Evolutionary conservation across 352 stramenopile species (phyloP).

Genomic region (Halophytophthora polymorphica): DNA sequence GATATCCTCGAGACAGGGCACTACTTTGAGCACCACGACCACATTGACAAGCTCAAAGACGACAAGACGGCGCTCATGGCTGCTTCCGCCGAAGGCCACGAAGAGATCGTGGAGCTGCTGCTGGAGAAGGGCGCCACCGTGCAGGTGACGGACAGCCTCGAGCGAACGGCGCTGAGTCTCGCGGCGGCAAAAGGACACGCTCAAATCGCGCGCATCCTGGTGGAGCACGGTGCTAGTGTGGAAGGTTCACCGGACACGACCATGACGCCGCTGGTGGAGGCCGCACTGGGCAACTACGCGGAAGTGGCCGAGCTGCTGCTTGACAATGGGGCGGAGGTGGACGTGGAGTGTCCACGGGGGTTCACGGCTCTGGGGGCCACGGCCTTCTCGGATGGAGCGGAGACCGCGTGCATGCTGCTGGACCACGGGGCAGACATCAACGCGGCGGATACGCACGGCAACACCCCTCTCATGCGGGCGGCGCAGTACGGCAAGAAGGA

Average conservation of each 20-base stretch:
- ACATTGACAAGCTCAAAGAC: not conserved
- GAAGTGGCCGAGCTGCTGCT: not conserved
- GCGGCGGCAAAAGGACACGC: conserved; percentile 5
- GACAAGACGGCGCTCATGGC: conserved; percentile 13
- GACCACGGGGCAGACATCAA: conserved; percentile 14
- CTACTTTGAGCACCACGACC: not conserved
- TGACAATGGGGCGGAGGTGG: not conserved
- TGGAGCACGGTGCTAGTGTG: not conserved
- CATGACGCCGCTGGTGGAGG: not conserved
- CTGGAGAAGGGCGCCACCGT: conserved; percentile 3
- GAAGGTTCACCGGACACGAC: not conserved
- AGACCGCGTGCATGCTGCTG: conserved; percentile 7
- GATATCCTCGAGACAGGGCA: not conserved
- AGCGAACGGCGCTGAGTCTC: conserved; percentile 3
- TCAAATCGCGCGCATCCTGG: not conserved
- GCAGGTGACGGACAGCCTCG: conserved; percentile 2
- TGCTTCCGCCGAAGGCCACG: conserved; percentile 23
- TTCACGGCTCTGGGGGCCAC: not conserved
- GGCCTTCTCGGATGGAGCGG: not conserved
- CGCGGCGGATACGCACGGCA: conserved; percentile 6
- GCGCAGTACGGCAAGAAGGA: conserved; percentile 1
- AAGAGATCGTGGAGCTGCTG: conserved; percentile 6
- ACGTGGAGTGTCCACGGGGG: not conserved
- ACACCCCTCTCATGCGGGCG: conserved; percentile 13
- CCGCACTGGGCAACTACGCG: not conserved